A percentile compares a stretch with the other conserved stretches of the same genome.
Evolutionary conservation across 306 rosid species (phyloP).

Genomic region (Lathyrus tuberosus): DNA sequence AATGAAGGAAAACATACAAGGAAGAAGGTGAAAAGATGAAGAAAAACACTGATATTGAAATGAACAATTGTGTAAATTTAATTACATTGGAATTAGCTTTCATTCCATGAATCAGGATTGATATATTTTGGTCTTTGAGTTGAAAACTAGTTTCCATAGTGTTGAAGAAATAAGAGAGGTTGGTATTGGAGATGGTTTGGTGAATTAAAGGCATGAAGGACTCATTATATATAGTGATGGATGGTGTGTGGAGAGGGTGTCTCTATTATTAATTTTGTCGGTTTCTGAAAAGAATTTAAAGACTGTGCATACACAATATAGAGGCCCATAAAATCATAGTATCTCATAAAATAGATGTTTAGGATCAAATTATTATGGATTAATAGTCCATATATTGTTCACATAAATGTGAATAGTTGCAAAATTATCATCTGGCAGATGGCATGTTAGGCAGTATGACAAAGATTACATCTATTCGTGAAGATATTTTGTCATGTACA

Average conservation of each 20-base stretch:
- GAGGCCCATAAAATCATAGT: too few species aligned
- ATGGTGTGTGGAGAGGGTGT: not conserved
- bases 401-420: slow-evolving; percentile 34
- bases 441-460: slow-evolving; percentile 9
- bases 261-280: not conserved
- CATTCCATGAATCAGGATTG: slow-evolving; percentile 28
- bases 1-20: slow-evolving; percentile 48
- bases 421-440: slow-evolving; percentile 39
- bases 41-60: slow-evolving; percentile 61
- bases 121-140: slow-evolving; percentile 37
- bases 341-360: not conserved
- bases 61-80: slow-evolving; percentile 49
- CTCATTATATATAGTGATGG: slow-evolving; percentile 37
- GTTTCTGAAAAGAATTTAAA: slow-evolving; percentile 5
- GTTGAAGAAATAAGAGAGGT: not conserved
- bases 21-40: slow-evolving; percentile 55
- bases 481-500: slow-evolving; percentile 29
- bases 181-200: not conserved
- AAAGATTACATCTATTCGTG: slow-evolving; percentile 25
- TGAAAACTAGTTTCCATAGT: slow-evolving; percentile 45
- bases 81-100: slow-evolving; percentile 48
- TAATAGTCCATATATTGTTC: not conserved
- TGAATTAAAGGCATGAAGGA: slow-evolving; percentile 25
- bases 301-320: not conserved
- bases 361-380: too few species aligned